Conservation (phyloP, 768 basidiomycete species). For the Trametes sanguinea region DNA sequence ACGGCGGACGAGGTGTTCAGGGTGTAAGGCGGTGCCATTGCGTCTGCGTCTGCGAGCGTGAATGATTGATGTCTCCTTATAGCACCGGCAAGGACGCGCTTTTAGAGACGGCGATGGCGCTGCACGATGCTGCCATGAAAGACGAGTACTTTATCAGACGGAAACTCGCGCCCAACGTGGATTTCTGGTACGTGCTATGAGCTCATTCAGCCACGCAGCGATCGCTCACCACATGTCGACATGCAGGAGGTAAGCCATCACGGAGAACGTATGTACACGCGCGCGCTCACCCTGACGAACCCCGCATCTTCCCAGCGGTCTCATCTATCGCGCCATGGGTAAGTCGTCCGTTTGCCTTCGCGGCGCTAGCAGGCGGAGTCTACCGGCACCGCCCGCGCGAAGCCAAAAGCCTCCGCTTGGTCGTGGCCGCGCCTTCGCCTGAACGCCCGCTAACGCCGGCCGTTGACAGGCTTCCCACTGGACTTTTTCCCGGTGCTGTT, state of each 20-base stretch:
- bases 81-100: constrained; percentile 87
- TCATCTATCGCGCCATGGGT: constrained; percentile 95
- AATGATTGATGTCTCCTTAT: not conserved
- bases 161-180: constrained; percentile 86
- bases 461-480: constrained; percentile 73
- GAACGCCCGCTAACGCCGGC: not conserved
- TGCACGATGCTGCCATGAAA: constrained; percentile 86
- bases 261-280: not conserved
- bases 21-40: constrained; percentile 47
- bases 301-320: constrained; percentile 49
- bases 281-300: constrained; percentile 16
- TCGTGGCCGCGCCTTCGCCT: not conserved
- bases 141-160: constrained; percentile 88
- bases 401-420: not conserved
- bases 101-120: constrained; percentile 84
- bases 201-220: not conserved
- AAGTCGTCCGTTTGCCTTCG: constrained; percentile 23
- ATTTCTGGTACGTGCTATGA: constrained; percentile 70
- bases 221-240: not conserved
- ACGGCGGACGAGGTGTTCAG: constrained; percentile 92
- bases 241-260: constrained; percentile 51
- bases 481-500: constrained; percentile 96
- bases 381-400: not conserved
- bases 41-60: too few species aligned
- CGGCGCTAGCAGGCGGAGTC: constrained; percentile 1